Conservation (phyloP, 1,284 basidiomycete species). For the Trichosporon sp. region DNA sequence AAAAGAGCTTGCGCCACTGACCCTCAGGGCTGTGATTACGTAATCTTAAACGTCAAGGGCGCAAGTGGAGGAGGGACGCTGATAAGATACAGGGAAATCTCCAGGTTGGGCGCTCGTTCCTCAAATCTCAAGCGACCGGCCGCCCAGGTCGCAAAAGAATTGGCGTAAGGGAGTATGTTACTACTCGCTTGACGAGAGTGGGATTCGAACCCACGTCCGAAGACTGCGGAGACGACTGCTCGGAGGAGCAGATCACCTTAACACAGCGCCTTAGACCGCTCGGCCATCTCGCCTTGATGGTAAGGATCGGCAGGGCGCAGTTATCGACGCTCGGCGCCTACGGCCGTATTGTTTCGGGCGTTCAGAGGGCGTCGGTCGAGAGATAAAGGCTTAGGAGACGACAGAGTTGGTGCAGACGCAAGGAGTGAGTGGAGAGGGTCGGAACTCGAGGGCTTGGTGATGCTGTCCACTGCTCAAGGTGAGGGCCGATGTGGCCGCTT, state of each 20-base stretch:
- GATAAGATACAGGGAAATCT: not conserved
- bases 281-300: slow-evolving; percentile 26
- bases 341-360: not conserved
- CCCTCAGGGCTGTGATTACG: not conserved
- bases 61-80: not conserved
- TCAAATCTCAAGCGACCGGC: not conserved
- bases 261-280: slow-evolving; percentile 33
- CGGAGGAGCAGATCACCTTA: slow-evolving; percentile 22
- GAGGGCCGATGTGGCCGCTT: too few species aligned
- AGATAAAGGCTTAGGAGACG: too few species aligned
- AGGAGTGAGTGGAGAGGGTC: too few species aligned
- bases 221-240: slow-evolving; percentile 11
- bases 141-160: not conserved
- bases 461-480: too few species aligned
- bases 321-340: not conserved
- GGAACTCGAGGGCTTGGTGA: too few species aligned
- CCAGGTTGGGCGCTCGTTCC: not conserved
- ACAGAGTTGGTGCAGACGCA: too few species aligned
- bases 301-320: not conserved
- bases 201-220: slow-evolving; percentile 14
- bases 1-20: not conserved
- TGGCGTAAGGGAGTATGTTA: slow-evolving; percentile 9
- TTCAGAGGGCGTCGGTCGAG: not conserved
- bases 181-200: slow-evolving; percentile 8
- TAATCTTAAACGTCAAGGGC: not conserved